Base-by-base conservation (phyloP, 176 grass and related monocot genomes). In the Dactylis glomerata region DNA sequence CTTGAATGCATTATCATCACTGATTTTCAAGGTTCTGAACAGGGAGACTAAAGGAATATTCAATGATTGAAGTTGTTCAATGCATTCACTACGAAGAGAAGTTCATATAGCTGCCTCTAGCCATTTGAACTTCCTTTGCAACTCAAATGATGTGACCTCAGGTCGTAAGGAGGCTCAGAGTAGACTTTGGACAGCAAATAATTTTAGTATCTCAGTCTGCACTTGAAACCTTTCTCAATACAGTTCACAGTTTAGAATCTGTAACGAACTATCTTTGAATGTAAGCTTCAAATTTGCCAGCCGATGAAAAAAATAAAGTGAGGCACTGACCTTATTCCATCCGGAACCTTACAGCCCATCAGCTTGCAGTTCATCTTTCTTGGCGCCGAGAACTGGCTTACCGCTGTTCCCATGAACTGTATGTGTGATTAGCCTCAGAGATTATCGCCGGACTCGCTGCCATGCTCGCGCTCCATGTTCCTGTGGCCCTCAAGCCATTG, bases 121-220 rank as follows among this genome's bases (percentile, higher is more conserved):
- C 95, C 95, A 98, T 88, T 92, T 98, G 70, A 98, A 93, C 81
- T 95, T 98, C 87, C 95, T 93, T 87, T 98, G 91, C 83, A 95
- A 83, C 87, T 98, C 96, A 64, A 98, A 95, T 68, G 96, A 98
- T 15, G 96, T 98, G 58, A 98, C 91, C 55, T 98, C 96, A 72
- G 89, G 93, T 31, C 95, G 92, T 84, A 98, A 86, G 79, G 95
- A 98, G 66, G 95, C 91, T 80, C 87, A 88, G 66, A 93, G 95
- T 27, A 98, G 83, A 80, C 93, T 89, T 85, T 98, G 96, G 17
- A 95, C 96, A 44, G 93, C 91, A 69, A 98, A 78, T 68, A 98
- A 98, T 82, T 98, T 98, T 84, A 88, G 88, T 82, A 98, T 89
- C 65, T 88, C 89, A 42, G 68, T 83, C n/a, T n/a, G n/a, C n/a